phyloP scores from a whole-genome alignment of 2,329 filamentous ascomycete genomes.

The Thermothelomyces thermophilus region DNA sequence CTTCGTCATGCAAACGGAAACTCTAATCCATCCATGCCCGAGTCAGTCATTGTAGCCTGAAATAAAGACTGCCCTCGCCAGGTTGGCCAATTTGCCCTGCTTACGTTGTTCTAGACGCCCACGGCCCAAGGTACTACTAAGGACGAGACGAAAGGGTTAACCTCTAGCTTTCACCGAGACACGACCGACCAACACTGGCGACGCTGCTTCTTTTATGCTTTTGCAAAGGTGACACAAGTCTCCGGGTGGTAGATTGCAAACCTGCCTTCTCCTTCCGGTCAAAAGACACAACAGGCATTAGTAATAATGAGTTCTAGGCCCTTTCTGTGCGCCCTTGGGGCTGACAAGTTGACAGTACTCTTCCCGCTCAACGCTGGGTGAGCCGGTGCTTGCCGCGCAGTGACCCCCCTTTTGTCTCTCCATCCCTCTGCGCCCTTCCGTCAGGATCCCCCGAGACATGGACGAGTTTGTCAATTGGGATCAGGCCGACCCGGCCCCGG shows the following conservation, averaged over 20 bases:
- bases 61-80: slow-evolving; percentile 19
- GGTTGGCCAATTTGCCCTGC: not conserved
- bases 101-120: slow-evolving; percentile 9
- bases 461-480: slow-evolving; percentile 62
- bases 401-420: slow-evolving; percentile 9
- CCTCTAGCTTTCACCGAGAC: not conserved
- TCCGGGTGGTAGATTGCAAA: not conserved
- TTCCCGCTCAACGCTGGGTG: not conserved
- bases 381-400: not conserved
- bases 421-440: slow-evolving; percentile 8
- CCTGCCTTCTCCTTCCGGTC: not conserved
- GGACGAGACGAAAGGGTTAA: no score
- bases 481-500: slow-evolving; percentile 36
- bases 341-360: slow-evolving; percentile 15
- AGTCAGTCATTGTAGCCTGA: slow-evolving; percentile 1
- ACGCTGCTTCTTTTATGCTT: no score
- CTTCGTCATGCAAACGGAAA: slow-evolving; percentile 1
- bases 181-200: no score
- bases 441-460: slow-evolving; percentile 28
- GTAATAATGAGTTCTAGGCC: slow-evolving; percentile 9
- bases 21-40: not conserved
- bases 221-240: not conserved
- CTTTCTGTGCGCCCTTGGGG: slow-evolving; percentile 9
- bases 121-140: no score
- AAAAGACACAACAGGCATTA: not conserved